Percentiles rank a stretch among this genome's conserved stretches.
Evolutionary conservation across 2,329 filamentous ascomycete species (phyloP).

Genomic region (Talaromyces sp.): DNA sequence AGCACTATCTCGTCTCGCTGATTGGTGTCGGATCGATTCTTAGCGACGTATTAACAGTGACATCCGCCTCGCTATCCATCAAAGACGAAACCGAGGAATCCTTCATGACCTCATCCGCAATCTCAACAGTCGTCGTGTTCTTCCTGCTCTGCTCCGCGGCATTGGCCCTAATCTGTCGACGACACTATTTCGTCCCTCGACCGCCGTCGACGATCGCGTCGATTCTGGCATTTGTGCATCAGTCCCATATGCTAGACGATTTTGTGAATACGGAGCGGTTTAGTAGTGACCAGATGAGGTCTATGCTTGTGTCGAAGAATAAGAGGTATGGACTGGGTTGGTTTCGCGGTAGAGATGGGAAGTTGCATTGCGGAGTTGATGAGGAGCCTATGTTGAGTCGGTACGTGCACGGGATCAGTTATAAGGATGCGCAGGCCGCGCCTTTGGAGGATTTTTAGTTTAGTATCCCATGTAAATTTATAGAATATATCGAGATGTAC

Average conservation of each 20-base stretch:
- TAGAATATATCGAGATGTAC: neutral
- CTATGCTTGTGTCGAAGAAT: constrained; percentile 55
- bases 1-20: constrained; percentile 45
- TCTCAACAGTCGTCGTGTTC: constrained; percentile 62
- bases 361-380: constrained; percentile 73
- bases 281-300: constrained; percentile 60
- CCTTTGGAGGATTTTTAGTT: constrained; percentile 30
- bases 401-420: constrained; percentile 61
- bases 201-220: constrained; percentile 76
- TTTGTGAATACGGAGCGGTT: constrained; percentile 69
- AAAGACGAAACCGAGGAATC: constrained; percentile 52
- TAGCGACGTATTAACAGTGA: constrained; percentile 48
- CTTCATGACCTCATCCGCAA: constrained; percentile 63
- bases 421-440: constrained; percentile 27
- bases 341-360: constrained; percentile 70
- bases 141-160: constrained; percentile 61
- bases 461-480: neutral
- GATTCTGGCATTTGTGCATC: constrained; percentile 73
- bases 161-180: constrained; percentile 60
- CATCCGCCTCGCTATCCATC: constrained; percentile 47
- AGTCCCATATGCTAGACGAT: constrained; percentile 73
- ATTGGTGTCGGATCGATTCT: constrained; percentile 46
- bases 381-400: constrained; percentile 65
- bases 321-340: constrained; percentile 74
- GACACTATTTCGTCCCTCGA: constrained; percentile 69